These are phyloP conservation scores for Metschnikowia continentalis DNA, from an alignment of 805 yeast species.

Conservation along the genomic window DNA sequence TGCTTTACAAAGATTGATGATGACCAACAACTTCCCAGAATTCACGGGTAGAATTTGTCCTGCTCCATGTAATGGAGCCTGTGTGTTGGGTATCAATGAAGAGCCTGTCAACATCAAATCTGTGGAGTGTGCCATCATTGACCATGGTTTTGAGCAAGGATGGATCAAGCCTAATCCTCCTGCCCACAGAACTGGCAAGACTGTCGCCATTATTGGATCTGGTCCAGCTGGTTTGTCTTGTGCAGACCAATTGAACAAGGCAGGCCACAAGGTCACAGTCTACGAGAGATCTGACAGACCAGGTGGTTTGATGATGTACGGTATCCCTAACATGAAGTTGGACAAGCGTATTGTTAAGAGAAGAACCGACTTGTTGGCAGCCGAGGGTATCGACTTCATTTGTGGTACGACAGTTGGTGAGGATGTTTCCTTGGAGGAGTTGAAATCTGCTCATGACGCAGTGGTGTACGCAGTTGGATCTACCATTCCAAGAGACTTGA, in stretches of 20 bases:
- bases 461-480: conserved; percentile 92
- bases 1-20: conserved; percentile 83
- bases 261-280: conserved; percentile 89
- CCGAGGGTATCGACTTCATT: conserved; percentile 82
- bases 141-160: conserved; percentile 92
- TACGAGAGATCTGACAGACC: conserved; percentile 93
- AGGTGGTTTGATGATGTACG: conserved; percentile 97
- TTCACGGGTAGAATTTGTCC: conserved; percentile 98
- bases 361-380: conserved; percentile 84
- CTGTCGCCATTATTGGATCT: conserved; percentile 85
- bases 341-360: conserved; percentile 91
- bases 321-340: conserved; percentile 98
- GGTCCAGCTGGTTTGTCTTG: conserved; percentile 97
- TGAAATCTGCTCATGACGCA: conserved; percentile 67
- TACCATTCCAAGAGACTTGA: conserved; percentile 92
- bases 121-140: conserved; percentile 93
- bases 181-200: conserved; percentile 72
- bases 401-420: conserved; percentile 81
- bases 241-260: conserved; percentile 95
- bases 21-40: conserved; percentile 98
- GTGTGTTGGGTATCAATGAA: conserved; percentile 85
- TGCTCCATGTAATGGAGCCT: conserved; percentile 98
- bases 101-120: conserved; percentile 97
- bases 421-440: conserved; percentile 67
- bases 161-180: conserved; percentile 92